Percentiles rank a stretch among this genome's conserved stretches.
Conservation (phyloP, 2,329 filamentous ascomycete genomes). For the Macrophomina phaseolina region DNA sequence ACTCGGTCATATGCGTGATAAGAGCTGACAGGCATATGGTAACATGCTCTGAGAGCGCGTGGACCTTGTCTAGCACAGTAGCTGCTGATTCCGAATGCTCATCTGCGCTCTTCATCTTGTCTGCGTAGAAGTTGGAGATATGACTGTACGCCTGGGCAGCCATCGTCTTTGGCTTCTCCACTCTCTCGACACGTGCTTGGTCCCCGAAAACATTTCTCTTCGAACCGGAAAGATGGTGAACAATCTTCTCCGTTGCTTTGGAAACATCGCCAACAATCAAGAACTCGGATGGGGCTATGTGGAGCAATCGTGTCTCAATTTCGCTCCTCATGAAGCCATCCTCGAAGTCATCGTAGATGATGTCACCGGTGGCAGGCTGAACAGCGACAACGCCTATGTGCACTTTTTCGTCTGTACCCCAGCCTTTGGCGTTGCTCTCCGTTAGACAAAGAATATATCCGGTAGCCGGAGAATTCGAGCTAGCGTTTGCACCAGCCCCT, state of each 20-base stretch:
- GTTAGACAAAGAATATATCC: conserved; percentile 96
- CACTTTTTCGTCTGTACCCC: conserved; percentile 90
- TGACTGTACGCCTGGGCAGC: conserved; percentile 85
- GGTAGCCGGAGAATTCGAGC: conserved; percentile 61
- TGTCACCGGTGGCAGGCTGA: conserved; percentile 92
- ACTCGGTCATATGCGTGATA: conserved; percentile 91
- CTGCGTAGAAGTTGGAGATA: conserved; percentile 90
- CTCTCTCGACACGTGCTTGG: conserved; percentile 81
- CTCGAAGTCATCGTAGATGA: conserved; percentile 94
- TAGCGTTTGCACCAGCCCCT: conserved; percentile 57
- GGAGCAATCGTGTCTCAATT: conserved; percentile 91
- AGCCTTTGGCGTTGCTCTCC: conserved; percentile 78
- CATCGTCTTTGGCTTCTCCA: conserved; percentile 77
- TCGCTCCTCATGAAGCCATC: conserved; percentile 98
- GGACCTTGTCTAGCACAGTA: conserved; percentile 80
- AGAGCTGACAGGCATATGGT: conserved; percentile 94
- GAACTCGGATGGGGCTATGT: conserved; percentile 95
- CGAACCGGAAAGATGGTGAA: conserved; percentile 86
- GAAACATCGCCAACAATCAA: conserved; percentile 90
- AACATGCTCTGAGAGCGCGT: conserved; percentile 82
- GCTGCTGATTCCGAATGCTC: conserved; percentile 51
- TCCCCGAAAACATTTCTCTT: conserved; percentile 92
- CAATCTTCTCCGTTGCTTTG: conserved; percentile 87
- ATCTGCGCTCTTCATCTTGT: conserved; percentile 69
- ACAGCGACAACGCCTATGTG: conserved; percentile 91